These are phyloP conservation scores for Dictyostelium gargantuum DNA, from an alignment of 208 protist species.

Conservation along the genomic window DNA sequence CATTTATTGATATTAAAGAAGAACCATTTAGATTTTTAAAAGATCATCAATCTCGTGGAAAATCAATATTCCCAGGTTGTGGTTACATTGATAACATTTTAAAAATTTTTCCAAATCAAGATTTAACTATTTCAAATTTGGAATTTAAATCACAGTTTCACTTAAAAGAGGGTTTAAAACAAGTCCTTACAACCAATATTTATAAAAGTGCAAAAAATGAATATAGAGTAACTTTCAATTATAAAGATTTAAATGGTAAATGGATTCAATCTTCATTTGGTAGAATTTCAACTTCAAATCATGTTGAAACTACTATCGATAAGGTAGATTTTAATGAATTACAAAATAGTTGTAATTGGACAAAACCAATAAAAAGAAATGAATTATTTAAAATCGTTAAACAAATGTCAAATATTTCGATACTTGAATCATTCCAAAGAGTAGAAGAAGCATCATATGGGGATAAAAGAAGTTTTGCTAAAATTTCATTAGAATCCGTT, in stretches of 20 bases:
- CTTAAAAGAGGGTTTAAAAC: neutral
- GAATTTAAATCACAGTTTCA: conserved; percentile 19
- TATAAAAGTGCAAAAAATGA: conserved; percentile 17
- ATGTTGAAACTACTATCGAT: neutral
- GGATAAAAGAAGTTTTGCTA: neutral
- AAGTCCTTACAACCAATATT: neutral
- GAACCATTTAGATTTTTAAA: neutral
- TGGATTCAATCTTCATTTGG: neutral
- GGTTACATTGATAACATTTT: conserved; percentile 23
- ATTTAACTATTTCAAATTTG: neutral
- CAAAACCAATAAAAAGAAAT: neutral
- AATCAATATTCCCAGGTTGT: neutral
- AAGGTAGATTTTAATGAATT: neutral
- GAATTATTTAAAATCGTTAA: neutral
- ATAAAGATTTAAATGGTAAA: neutral
- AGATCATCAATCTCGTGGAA: neutral
- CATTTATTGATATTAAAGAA: neutral
- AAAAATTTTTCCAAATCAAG: neutral
- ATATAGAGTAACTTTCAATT: conserved; percentile 1
- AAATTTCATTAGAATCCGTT: neutral
- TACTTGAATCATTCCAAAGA: neutral
- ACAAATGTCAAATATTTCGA: too few relatives aligned
- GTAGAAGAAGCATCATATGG: neutral
- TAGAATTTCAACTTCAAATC: neutral
- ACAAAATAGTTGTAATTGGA: neutral